phyloP scores from a whole-genome alignment of 176 grass and related monocot genomes.

The Chloris gayana region DNA sequence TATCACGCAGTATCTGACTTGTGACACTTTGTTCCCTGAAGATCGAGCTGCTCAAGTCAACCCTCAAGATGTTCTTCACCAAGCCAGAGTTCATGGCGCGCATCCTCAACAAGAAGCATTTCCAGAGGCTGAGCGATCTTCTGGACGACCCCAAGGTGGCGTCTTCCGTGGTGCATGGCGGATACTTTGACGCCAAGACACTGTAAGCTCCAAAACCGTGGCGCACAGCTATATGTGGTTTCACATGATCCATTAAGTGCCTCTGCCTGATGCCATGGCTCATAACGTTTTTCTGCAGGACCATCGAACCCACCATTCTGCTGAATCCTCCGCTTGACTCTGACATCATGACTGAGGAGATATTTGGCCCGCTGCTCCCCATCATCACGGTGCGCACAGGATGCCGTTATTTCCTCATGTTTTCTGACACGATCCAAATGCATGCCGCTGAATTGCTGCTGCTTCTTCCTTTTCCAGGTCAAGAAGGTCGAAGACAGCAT shows the following conservation, averaged over 20 bases:
- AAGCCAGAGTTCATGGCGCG: slow-evolving; percentile 47
- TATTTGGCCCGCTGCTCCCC: slow-evolving; percentile 82
- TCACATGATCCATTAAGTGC: neutral
- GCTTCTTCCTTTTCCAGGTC: slow-evolving; percentile 34
- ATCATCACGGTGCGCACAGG: slow-evolving; percentile 61
- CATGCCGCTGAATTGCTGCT: neutral
- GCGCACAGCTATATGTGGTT: neutral
- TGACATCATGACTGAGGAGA: slow-evolving; percentile 82
- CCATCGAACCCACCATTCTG: slow-evolving; percentile 74
- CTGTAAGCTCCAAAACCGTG: slow-evolving; percentile 40
- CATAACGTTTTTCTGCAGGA: slow-evolving; percentile 42
- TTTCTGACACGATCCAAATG: neutral
- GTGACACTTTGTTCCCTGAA: slow-evolving; percentile 36
- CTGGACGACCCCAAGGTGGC: slow-evolving; percentile 59
- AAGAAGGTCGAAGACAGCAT: slow-evolving; percentile 92
- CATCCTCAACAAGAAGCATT: slow-evolving; percentile 61
- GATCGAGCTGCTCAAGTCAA: slow-evolving; percentile 72
- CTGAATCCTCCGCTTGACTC: slow-evolving; percentile 70
- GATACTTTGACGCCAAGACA: slow-evolving; percentile 49
- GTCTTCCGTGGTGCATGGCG: slow-evolving; percentile 63
- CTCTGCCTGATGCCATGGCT: neutral
- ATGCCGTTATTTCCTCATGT: neutral
- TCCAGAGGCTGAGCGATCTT: slow-evolving; percentile 53
- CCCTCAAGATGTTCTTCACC: slow-evolving; percentile 51
- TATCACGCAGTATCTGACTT: slow-evolving; percentile 14